These are phyloP conservation scores for Ensete ventricosum DNA, from an alignment of 176 grass and related monocot species.

Conservation along the genomic window DNA sequence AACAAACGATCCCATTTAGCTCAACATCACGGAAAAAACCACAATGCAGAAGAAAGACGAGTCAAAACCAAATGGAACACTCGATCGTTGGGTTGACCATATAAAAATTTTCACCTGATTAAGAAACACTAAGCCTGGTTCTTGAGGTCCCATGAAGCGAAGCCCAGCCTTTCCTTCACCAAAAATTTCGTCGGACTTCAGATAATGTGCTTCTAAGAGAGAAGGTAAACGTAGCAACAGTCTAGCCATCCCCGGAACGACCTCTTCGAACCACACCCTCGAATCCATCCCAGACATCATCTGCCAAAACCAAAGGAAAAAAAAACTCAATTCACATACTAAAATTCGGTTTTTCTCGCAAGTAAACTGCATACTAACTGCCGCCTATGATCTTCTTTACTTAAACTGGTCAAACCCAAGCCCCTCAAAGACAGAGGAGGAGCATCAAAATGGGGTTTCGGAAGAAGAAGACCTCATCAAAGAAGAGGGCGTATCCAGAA, in stretches of 20 bases:
- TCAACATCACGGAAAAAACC: neutral
- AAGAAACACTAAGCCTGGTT: constrained; percentile 46
- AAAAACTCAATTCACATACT: neutral
- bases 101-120: constrained; percentile 27
- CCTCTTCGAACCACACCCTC: constrained; percentile 62
- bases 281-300: constrained; percentile 41
- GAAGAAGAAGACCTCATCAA: constrained; percentile 39
- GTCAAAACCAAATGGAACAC: neutral
- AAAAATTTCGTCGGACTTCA: constrained; percentile 20
- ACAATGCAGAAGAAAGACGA: neutral
- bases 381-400: too few species aligned
- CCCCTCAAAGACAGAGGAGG: too few species aligned
- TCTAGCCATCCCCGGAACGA: constrained; percentile 50
- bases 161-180: constrained; percentile 35
- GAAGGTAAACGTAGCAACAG: constrained; percentile 56
- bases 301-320: constrained; percentile 5
- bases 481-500: constrained; percentile 62
- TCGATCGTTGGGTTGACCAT: neutral
- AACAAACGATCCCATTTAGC: neutral
- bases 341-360: neutral
- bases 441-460: too few species aligned
- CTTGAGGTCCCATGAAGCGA: constrained; percentile 43
- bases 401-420: too few species aligned
- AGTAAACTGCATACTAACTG: too few species aligned
- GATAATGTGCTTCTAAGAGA: constrained; percentile 71